Percentiles rank a stretch among this genome's conserved stretches.
Evolutionary conservation across 2,329 filamentous ascomycete species (phyloP).

Genomic region (Paraconiothyrium sp.): DNA sequence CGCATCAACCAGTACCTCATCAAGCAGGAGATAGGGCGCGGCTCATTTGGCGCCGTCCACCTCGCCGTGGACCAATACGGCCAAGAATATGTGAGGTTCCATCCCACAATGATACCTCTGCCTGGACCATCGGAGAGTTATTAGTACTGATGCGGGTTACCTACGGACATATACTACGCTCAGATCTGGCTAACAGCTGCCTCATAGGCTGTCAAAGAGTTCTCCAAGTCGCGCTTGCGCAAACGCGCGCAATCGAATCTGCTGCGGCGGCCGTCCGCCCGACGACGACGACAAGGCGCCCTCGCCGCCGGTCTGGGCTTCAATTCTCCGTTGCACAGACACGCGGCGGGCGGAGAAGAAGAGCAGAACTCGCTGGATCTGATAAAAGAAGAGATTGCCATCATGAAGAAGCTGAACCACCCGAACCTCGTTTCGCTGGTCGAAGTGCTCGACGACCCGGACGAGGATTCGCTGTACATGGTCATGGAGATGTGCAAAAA

Average conservation of each 20-base stretch:
- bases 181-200: conserved; percentile 40
- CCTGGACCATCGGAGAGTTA: conserved; percentile 8
- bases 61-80: conserved; percentile 90
- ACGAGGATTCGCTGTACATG: conserved; percentile 97
- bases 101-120: conserved; percentile 25
- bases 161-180: conserved; percentile 28
- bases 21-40: conserved; percentile 93
- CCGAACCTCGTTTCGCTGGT: conserved; percentile 92
- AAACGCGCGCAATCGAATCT: conserved; percentile 92
- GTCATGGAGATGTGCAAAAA: conserved; percentile 99
- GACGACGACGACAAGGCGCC: conserved; percentile 62
- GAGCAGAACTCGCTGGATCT: conserved; percentile 80
- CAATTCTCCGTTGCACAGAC: conserved; percentile 71
- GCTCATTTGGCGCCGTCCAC: conserved; percentile 94
- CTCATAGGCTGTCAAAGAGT: conserved; percentile 89
- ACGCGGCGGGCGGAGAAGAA: conserved; percentile 59
- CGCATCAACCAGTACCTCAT: conserved; percentile 96
- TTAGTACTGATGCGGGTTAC: conserved; percentile 32
- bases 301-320: conserved; percentile 63
- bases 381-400: conserved; percentile 95
- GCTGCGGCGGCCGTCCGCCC: conserved; percentile 70
- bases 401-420: conserved; percentile 99
- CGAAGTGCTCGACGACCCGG: conserved; percentile 93
- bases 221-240: conserved; percentile 89
- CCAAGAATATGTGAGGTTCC: conserved; percentile 81